These are phyloP conservation scores for Candida succiphila DNA, from an alignment of 805 yeast genomes.

Conservation along the genomic window DNA sequence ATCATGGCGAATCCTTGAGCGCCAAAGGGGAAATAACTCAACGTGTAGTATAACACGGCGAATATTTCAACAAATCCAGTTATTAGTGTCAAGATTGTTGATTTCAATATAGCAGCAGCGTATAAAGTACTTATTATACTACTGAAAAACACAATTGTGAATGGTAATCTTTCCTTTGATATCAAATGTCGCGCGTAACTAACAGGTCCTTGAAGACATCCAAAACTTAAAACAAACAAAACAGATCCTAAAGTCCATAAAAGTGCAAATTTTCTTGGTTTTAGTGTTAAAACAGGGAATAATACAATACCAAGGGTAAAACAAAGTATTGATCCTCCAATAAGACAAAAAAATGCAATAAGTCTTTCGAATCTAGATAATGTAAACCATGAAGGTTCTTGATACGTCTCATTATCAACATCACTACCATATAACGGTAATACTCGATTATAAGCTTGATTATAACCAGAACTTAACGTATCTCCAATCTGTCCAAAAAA, in stretches of 20 bases:
- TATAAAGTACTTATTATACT: slow-evolving; percentile 72
- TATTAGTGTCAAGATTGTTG: slow-evolving; percentile 66
- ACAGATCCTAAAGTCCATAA: slow-evolving; percentile 89
- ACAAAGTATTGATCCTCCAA: slow-evolving; percentile 70
- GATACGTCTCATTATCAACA: slow-evolving; percentile 25
- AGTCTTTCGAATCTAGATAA: slow-evolving; percentile 73
- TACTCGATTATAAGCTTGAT: slow-evolving; percentile 51
- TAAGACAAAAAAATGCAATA: slow-evolving; percentile 65
- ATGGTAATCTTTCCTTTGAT: slow-evolving; percentile 68
- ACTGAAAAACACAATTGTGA: slow-evolving; percentile 72
- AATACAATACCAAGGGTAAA: slow-evolving; percentile 73
- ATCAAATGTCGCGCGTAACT: slow-evolving; percentile 66
- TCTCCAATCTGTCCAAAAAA: slow-evolving; percentile 13
- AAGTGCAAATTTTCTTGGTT: slow-evolving; percentile 86
- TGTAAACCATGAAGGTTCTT: slow-evolving; percentile 72
- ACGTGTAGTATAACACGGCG: slow-evolving; percentile 82
- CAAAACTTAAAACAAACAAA: slow-evolving; percentile 81
- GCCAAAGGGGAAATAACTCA: slow-evolving; percentile 95
- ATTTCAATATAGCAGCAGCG: slow-evolving; percentile 60
- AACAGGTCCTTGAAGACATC: slow-evolving; percentile 87
- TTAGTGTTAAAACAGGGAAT: slow-evolving; percentile 81
- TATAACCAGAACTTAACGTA: slow-evolving; percentile 21
- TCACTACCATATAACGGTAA: slow-evolving; percentile 56
- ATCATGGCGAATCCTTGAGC: slow-evolving; percentile 58
- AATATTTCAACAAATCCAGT: slow-evolving; percentile 70